phyloP scores from a whole-genome alignment of 179 eudicot genomes.

The Camellia oleifera region DNA sequence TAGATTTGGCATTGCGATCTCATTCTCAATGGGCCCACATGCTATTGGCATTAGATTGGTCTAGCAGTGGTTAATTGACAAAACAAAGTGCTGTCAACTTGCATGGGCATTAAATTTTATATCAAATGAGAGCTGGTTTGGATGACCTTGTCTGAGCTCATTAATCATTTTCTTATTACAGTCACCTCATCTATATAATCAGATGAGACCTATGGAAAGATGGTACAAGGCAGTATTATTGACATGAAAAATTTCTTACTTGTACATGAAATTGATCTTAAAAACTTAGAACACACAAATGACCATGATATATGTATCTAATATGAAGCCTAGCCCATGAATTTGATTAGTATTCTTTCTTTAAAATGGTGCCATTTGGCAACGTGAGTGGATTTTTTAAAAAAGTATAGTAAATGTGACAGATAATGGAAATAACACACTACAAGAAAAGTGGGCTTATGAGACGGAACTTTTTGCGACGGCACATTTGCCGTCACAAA shows the following conservation, averaged over 20 bases:
- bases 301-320: not conserved
- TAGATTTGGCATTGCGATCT: not conserved
- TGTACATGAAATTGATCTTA: not conserved
- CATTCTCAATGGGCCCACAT: not conserved
- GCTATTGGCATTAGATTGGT: not conserved
- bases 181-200: not conserved
- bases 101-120: not conserved
- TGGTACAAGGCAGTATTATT: not conserved
- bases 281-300: no score
- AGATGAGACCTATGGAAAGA: not conserved
- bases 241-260: not conserved
- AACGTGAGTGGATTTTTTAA: no score
- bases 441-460: no score
- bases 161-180: not conserved
- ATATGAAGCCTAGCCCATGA: no score
- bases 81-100: not conserved
- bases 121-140: not conserved
- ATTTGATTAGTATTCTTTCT: no score
- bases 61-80: not conserved
- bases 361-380: no score
- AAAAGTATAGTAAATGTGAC: no score
- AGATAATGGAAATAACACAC: no score
- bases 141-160: not conserved
- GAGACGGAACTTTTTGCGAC: no score
- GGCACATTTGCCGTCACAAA: no score